Evolutionary conservation across 371 early-diverging fungal genomes (phyloP).

Genomic region (Zychaea mexicana): DNA sequence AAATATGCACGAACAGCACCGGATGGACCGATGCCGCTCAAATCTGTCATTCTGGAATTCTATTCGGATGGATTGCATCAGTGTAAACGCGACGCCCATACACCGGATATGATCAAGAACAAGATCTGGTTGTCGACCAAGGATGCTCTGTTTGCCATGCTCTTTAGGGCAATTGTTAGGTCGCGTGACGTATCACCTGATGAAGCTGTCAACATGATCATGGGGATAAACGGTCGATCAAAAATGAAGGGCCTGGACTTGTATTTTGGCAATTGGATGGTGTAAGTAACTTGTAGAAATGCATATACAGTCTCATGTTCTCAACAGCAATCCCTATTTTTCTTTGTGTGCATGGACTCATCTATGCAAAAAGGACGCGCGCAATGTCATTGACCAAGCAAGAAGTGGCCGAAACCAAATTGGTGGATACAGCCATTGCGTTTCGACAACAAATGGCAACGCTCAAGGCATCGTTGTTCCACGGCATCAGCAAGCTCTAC

Average conservation of each 20-base stretch:
- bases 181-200: conserved; percentile 20
- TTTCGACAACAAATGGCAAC: conserved; percentile 23
- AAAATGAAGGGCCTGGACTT: conserved; percentile 36
- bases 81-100: conserved; percentile 41
- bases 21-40: conserved; percentile 35
- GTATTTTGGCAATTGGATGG: conserved; percentile 49
- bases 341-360: neutral
- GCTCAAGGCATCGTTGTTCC: conserved; percentile 27
- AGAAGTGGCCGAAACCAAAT: conserved; percentile 11
- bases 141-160: conserved; percentile 41
- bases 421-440: conserved; percentile 24
- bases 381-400: conserved; percentile 18
- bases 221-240: conserved; percentile 37
- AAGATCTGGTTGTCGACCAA: conserved; percentile 37
- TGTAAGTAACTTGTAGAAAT: conserved; percentile 16
- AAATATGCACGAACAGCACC: conserved; percentile 30
- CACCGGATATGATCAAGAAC: conserved; percentile 35
- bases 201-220: conserved; percentile 26
- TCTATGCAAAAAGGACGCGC: conserved; percentile 17
- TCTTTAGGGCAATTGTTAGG: conserved; percentile 31
- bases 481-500: conserved; percentile 40
- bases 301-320: neutral
- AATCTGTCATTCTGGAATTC: conserved; percentile 39
- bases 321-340: neutral
- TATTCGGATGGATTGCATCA: conserved; percentile 29